Evolutionary conservation across 208 protist species (phyloP), one percentile per base, ranked within the genome.

Genomic region (Perkinsela sp.): DNA sequence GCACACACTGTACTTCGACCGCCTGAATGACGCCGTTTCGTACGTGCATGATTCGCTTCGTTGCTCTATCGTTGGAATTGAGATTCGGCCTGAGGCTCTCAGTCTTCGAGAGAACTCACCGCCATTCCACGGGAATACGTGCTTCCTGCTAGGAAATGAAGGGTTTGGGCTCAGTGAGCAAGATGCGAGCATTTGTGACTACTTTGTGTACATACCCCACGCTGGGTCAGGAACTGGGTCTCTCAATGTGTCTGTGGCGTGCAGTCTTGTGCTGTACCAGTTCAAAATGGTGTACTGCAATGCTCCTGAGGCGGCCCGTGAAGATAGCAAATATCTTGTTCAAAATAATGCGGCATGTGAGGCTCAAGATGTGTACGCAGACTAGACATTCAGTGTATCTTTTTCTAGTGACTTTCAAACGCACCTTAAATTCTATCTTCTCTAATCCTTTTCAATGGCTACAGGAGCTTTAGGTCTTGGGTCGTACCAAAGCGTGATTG

Each of bases 401-500:
- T 57, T 57, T 57, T 57, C 13, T 57, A 57, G 22, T n/a, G 6
- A 57, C 22, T 57, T 57, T 57, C 13, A 57, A 57, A 22, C 22
- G 6, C 22, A 6, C 40, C 22, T 57, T 57, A 6, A 57, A 6
- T 57, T 57, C 13, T n/a, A 22, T 57, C 22, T 6, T 57, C 40
- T 22, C 22, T 22, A 57, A 57, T 57, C 13, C 6, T n/a, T 57
- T 57, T n/a, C 13, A 57, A 57, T 57, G 40, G 40, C 40, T n/a
- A 80, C 74, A 32, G 87, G 87, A 67, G 87, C 84, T 0, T 67
- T 92, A 31, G 87, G 87, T 32, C 80, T 76, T 1, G 87, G 87
- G 0, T 89, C 84, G 0, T 92, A 83, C 69, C 82, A 76, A 29
- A 87, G 83, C 1, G 80, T 88, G 1, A 81, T 92, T 32, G 83